Base-by-base conservation (phyloP, 2,329 filamentous ascomycete genomes). In the Pseudogymnoascus pannorum region DNA sequence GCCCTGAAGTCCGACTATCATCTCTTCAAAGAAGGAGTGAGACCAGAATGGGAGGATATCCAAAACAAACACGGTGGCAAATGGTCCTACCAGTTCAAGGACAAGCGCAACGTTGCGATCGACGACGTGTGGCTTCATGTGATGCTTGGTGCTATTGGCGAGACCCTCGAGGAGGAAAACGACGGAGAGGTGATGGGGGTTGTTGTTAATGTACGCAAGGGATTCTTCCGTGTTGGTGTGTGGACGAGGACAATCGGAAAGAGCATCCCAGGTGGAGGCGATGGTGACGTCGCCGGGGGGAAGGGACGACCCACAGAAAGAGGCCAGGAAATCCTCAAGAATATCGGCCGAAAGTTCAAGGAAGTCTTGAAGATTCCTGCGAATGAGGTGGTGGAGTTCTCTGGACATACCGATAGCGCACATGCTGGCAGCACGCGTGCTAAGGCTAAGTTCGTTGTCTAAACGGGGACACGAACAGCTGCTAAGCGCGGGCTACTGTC, bases 41-140 rank as follows among this genome's bases (percentile, higher is more conserved):
- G 94, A 66, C 94, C 94, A 35, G 95, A 99, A 78, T 99, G 94
- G 94, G 94, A 99, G 77, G 94, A 99, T 75, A 82, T 86, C 24
- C 92, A 97, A 80, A 99, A 99, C 82, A 99, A 97, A 84, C 92
- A 97, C 75, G 94, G 94, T 70, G 94, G 94, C 78, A 97, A 97
- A 79, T 99, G 94, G 94, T 92, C 93, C 24, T 97, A 95, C 79
- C 88, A 91, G 72, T 97, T 96, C 87, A 96, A 95, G 81, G 91
- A 97, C 70, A 97, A 96, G 85, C 88, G 89, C 72, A 85, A 81
- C 68, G 84, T 96, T 74, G 90, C 93, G 70, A 95, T 97, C 75
- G 93, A 99, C 74, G 89, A 93, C 63, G 83, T 96, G 61, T 99
- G 94, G 94, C 86, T 99, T 64, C 91, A 97, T 75, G 90, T 96